These are phyloP conservation scores for Linum tenue DNA, from an alignment of 345 rosid species.

Conservation along the genomic window DNA sequence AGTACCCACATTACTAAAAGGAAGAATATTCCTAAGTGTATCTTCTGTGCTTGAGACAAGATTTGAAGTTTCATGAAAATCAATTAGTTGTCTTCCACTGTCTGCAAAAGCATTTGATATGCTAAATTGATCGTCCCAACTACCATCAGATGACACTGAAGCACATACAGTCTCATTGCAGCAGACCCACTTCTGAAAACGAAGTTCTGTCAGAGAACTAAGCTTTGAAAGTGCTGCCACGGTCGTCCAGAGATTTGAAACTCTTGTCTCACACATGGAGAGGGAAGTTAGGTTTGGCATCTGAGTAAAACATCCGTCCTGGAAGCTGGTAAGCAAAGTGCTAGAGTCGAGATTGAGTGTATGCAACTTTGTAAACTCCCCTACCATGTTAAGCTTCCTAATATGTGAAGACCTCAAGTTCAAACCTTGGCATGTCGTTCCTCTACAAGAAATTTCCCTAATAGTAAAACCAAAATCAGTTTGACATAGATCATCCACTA, in stretches of 20 bases:
- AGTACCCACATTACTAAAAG: constrained; percentile 13
- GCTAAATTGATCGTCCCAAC: constrained; percentile 20
- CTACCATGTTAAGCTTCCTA: constrained; percentile 73
- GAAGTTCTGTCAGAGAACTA: constrained; percentile 50
- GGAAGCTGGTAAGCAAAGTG: constrained; percentile 52
- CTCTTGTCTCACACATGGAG: constrained; percentile 75
- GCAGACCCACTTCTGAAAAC: constrained; percentile 68
- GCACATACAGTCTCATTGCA: constrained; percentile 38
- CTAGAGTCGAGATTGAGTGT: constrained; percentile 71
- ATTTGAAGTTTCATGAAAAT: constrained; percentile 22
- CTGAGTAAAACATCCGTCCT: constrained; percentile 67
- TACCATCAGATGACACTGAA: constrained; percentile 27
- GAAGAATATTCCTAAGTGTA: constrained; percentile 28
- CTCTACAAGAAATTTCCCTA: constrained; percentile 67
- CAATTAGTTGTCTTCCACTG: constrained; percentile 17
- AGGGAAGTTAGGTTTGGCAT: constrained; percentile 70
- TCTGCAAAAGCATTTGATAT: constrained; percentile 17
- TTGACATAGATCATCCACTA: not conserved
- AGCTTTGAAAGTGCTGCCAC: constrained; percentile 69
- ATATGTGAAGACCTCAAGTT: constrained; percentile 54
- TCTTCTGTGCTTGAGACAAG: constrained; percentile 33
- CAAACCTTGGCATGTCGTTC: constrained; percentile 61
- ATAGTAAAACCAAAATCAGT: constrained; percentile 16
- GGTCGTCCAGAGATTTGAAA: constrained; percentile 82
- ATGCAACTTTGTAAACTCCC: constrained; percentile 50